Percentiles rank a stretch among this genome's conserved stretches.
Evolutionary conservation across 495 filamentous ascomycete species (phyloP).

Genomic region (Trichoderma virens): DNA sequence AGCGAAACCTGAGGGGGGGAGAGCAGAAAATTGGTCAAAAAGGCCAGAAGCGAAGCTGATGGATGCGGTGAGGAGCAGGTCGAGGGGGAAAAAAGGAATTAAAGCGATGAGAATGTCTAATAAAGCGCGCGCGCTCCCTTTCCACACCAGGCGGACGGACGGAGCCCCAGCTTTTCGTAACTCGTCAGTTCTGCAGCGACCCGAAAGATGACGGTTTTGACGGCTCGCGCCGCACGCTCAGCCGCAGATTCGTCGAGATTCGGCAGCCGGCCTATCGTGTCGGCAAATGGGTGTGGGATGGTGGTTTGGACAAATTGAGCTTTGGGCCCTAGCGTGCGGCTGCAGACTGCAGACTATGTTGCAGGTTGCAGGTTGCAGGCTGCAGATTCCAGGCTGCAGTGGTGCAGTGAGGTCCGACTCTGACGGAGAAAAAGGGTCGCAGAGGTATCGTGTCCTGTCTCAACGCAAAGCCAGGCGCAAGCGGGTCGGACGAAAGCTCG

Average conservation of each 20-base stretch:
- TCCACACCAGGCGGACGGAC: background rate
- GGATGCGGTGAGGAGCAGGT: background rate
- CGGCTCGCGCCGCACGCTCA: background rate
- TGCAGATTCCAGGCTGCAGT: background rate
- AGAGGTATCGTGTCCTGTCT: background rate
- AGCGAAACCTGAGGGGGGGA: background rate
- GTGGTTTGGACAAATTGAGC: background rate
- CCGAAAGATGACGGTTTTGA: background rate
- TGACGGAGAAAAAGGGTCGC: background rate
- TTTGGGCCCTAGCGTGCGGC: background rate
- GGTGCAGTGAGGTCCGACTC: background rate
- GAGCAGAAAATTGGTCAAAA: background rate
- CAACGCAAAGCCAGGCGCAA: background rate
- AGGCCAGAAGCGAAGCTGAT: background rate
- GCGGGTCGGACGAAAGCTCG: background rate
- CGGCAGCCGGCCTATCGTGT: background rate
- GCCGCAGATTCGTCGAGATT: conserved; percentile 2
- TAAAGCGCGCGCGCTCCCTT: background rate
- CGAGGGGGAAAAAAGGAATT: background rate
- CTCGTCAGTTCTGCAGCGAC: background rate
- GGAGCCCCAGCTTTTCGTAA: background rate
- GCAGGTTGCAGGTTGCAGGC: too few relatives aligned
- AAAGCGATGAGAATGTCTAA: background rate
- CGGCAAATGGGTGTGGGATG: background rate
- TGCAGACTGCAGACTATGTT: too few relatives aligned